phyloP scores from a whole-genome alignment of 164 flowering plant genomes.

The Pachysandra terminalis region DNA sequence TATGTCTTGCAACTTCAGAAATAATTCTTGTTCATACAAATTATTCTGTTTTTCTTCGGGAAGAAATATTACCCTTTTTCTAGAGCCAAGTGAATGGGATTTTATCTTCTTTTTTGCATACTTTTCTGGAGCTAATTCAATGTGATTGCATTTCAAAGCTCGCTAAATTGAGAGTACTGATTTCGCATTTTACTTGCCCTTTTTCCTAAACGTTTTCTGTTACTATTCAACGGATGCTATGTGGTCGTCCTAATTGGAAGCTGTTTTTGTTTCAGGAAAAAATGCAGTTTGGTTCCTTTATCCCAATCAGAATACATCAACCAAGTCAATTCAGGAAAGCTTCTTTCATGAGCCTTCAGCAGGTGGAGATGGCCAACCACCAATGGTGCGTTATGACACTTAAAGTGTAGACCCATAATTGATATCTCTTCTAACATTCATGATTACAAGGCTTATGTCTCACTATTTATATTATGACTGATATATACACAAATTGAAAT shows the following conservation, averaged over 20 bases:
- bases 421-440: background rate
- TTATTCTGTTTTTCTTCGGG: no score
- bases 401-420: background rate
- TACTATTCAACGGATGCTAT: background rate
- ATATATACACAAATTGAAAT: no score
- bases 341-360: conserved; percentile 23
- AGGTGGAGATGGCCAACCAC: conserved; percentile 19
- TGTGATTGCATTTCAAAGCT: background rate
- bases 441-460: background rate
- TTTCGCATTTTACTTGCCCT: background rate
- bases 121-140: background rate
- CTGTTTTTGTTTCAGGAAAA: conserved; percentile 50
- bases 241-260: conserved; percentile 5
- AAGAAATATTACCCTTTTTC: no score
- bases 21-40: background rate
- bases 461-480: background rate
- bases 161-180: background rate
- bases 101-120: background rate
- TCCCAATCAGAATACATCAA: conserved; percentile 60
- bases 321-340: conserved; percentile 60
- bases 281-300: conserved; percentile 85
- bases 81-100: background rate
- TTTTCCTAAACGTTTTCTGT: background rate
- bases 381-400: conserved; percentile 25
- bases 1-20: background rate